These are phyloP conservation scores for Prototheca wickerhamii DNA, from an alignment of 163 green algal species.

Conservation along the genomic window DNA sequence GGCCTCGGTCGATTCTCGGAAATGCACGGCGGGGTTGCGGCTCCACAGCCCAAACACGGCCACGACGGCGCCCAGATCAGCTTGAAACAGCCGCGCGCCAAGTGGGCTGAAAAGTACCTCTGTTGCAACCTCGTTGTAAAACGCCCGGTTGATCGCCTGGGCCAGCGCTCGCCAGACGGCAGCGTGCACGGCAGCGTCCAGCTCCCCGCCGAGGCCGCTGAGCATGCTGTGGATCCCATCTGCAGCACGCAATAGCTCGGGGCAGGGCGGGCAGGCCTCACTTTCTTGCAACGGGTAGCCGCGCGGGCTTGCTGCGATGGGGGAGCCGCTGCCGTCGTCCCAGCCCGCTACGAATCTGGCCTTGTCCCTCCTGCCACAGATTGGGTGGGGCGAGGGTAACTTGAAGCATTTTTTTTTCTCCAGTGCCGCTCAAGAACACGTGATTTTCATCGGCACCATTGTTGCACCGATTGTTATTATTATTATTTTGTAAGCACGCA, in stretches of 20 bases:
- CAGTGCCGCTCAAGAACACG: not conserved
- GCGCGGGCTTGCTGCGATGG: not conserved
- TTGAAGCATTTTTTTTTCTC: not conserved
- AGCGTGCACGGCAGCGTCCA: slow-evolving; percentile 42
- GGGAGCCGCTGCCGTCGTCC: slow-evolving; percentile 7
- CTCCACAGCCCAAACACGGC: slow-evolving; percentile 48
- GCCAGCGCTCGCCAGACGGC: slow-evolving; percentile 41
- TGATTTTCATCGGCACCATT: not conserved
- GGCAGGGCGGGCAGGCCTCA: slow-evolving; percentile 2
- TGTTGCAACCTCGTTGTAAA: slow-evolving; percentile 68
- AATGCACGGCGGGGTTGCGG: slow-evolving; percentile 44
- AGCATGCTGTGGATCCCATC: slow-evolving; percentile 25
- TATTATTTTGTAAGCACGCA: no score
- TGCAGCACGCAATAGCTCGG: slow-evolving; percentile 12
- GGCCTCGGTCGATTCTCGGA: slow-evolving; percentile 31
- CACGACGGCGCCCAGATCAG: slow-evolving; percentile 34
- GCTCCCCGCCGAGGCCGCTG: slow-evolving; percentile 12
- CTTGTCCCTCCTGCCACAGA: slow-evolving; percentile 4
- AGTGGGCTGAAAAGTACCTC: slow-evolving; percentile 42
- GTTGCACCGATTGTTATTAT: not conserved
- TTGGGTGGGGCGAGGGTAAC: not conserved
- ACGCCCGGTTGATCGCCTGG: slow-evolving; percentile 48
- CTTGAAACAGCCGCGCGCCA: not conserved
- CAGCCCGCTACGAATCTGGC: slow-evolving; percentile 13
- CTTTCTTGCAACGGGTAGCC: not conserved